Evolutionary conservation across 2,329 filamentous ascomycete species (phyloP).

Genomic region (Exophiala alcalophila): DNA sequence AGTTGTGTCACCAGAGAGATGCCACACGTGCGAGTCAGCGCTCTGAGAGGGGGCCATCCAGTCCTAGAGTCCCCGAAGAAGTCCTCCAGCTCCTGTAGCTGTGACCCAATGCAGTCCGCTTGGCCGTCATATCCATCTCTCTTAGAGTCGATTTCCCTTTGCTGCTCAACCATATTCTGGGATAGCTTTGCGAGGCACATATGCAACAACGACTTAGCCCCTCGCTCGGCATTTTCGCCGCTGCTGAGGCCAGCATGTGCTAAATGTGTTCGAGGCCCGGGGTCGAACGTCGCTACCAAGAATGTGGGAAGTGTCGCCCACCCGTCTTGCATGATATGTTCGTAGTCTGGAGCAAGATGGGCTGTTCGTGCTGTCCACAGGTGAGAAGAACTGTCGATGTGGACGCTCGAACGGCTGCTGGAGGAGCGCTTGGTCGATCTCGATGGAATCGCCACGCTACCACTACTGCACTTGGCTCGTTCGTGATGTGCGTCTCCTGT

Average conservation of each 20-base stretch:
- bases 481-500: background rate
- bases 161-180: slow-evolving; percentile 11
- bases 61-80: slow-evolving; percentile 10
- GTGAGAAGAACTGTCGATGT: background rate
- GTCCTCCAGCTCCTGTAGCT: slow-evolving; percentile 16
- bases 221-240: background rate
- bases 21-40: slow-evolving; percentile 7
- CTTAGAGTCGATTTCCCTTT: slow-evolving; percentile 13
- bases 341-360: slow-evolving; percentile 29
- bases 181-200: slow-evolving; percentile 12
- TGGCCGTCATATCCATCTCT: slow-evolving; percentile 14
- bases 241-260: background rate
- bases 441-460: background rate
- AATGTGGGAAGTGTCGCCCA: slow-evolving; percentile 5
- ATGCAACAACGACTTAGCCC: slow-evolving; percentile 11
- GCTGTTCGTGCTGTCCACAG: slow-evolving; percentile 1
- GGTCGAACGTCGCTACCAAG: slow-evolving; percentile 11
- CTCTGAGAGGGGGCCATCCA: slow-evolving; percentile 13
- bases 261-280: background rate
- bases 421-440: background rate
- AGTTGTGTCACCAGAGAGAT: slow-evolving; percentile 9
- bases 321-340: slow-evolving; percentile 7
- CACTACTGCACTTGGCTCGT: background rate
- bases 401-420: background rate
- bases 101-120: slow-evolving; percentile 9